Base-by-base conservation (phyloP, 257 asterid genomes). In the Scutellaria barbata region DNA sequence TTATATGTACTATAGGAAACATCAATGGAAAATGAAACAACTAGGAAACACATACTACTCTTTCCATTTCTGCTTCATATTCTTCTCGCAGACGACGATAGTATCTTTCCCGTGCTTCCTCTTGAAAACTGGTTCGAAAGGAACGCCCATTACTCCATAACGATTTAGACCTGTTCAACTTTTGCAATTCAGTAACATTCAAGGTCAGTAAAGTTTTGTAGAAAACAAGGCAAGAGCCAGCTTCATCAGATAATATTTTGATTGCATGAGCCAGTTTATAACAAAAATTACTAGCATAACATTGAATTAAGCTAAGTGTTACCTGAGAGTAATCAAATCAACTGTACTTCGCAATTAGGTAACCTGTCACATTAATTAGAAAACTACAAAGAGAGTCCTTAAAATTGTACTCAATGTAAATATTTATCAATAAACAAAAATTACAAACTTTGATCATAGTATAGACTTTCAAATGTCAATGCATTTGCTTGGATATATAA, bases 21-120 rank as follows among this genome's bases (percentile, higher is more conserved):
- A 67, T 1, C 35, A 63, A 51, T 50, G 52, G 43, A 20, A 33
- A 56, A 7, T 45, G 57, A 47, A 46, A 40, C 63, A 67, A 55
- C 70, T 54, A 48, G 62, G 4, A 45, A 37, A 81, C 69, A 11
- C 95, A 72, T 66, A 94, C 99, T 90, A 94, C 90, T 92, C 98
- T 86, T 82, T 91, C 99, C 95, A 86, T 83, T 87, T 91, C 99
- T 81, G 92, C 99, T 88, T 91, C 99, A 50, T 87, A 82, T 85
- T 91, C 96, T 80, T 94, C 99, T 82, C 80, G 96, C 96, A 88
- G 79, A 71, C 93, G 88, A 0, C 88, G 89, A 59, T 84, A 84
- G 80, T 91, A 87, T 83, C 88, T 91, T 82, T 74, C 91, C 89
- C 93, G 83, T 5, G 99, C 96, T 69, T 85, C 96, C 84, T 88